Evolutionary conservation across 148 eudicot genomes (phyloP).

Genomic region (Oxyria digyna): DNA sequence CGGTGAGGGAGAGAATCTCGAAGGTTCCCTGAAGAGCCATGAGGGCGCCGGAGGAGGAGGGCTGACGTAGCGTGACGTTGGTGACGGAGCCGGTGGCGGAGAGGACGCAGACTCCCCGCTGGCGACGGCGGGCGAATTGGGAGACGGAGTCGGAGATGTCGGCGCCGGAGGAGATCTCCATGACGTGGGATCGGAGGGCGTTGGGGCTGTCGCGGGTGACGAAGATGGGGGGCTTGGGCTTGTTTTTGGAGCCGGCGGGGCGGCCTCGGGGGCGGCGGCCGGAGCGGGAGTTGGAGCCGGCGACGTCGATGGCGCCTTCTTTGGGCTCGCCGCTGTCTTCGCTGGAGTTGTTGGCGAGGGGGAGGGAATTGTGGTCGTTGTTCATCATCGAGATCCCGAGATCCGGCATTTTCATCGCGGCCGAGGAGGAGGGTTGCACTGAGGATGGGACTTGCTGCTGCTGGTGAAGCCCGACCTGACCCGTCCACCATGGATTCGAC

Average conservation of each 20-base stretch:
- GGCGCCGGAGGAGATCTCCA: conserved; percentile 10
- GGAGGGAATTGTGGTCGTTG: not conserved
- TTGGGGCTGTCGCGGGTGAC: conserved; percentile 12
- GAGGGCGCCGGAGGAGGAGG: conserved; percentile 4
- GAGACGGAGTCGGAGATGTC: not conserved
- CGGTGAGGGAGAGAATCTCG: conserved; percentile 11
- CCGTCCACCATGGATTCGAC: conserved; percentile 14
- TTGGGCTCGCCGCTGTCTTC: conserved; percentile 7
- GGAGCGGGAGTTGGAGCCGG: not conserved
- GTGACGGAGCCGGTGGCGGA: conserved; percentile 8
- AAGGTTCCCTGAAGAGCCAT: conserved; percentile 6
- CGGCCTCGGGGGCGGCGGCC: conserved; percentile 10
- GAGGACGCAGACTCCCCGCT: conserved; percentile 10
- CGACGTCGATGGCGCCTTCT: conserved; percentile 3
- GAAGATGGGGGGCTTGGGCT: conserved; percentile 13
- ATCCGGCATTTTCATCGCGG: conserved; percentile 2
- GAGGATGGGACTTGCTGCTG: not conserved
- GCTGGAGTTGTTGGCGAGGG: not conserved
- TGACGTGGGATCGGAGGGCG: conserved; percentile 13
- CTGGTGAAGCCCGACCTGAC: conserved; percentile 5
- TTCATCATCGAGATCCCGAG: conserved; percentile 5
- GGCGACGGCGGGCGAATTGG: conserved; percentile 9
- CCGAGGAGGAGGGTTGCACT: not conserved
- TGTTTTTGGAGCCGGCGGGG: conserved; percentile 10
- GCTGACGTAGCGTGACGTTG: conserved; percentile 12